Conservation (phyloP, 495 filamentous ascomycete genomes). For the Elaphomyces granulatus region DNA sequence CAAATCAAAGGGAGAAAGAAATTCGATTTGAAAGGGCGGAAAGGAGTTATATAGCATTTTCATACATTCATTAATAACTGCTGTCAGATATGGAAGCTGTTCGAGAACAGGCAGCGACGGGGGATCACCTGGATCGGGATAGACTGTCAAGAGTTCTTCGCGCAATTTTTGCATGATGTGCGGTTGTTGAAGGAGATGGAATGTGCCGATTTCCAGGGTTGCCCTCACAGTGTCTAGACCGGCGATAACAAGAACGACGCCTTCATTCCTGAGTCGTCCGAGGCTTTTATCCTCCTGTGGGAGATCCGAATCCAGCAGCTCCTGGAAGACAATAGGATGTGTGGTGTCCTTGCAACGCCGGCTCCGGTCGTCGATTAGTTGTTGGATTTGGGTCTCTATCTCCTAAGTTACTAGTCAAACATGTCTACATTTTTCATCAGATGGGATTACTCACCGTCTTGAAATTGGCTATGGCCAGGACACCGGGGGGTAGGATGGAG, state of each 20-base stretch:
- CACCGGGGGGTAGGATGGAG: not conserved
- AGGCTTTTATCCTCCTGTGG: constrained; percentile 11
- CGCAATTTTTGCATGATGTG: constrained; percentile 10
- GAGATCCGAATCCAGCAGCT: constrained; percentile 18
- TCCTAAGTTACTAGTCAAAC: not conserved
- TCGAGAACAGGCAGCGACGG: constrained; percentile 13
- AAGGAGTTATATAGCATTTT: no score
- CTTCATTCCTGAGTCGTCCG: constrained; percentile 23
- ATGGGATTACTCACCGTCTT: not conserved
- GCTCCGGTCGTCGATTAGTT: not conserved
- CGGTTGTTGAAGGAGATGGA: constrained; percentile 13
- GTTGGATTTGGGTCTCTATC: no score
- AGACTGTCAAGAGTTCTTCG: constrained; percentile 11
- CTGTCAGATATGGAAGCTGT: constrained; percentile 25
- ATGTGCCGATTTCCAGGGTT: constrained; percentile 7
- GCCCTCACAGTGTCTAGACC: constrained; percentile 24
- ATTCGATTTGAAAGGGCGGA: no score
- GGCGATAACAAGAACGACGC: constrained; percentile 20
- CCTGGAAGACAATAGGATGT: constrained; percentile 24
- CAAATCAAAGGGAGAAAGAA: no score
- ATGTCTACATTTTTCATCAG: not conserved
- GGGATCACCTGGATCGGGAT: constrained; percentile 7
- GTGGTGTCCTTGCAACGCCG: not conserved
- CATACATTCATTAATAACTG: constrained; percentile 30
- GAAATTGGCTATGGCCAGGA: not conserved